phyloP scores from a whole-genome alignment of 345 rosid genomes.

The Jatropha curcas region DNA sequence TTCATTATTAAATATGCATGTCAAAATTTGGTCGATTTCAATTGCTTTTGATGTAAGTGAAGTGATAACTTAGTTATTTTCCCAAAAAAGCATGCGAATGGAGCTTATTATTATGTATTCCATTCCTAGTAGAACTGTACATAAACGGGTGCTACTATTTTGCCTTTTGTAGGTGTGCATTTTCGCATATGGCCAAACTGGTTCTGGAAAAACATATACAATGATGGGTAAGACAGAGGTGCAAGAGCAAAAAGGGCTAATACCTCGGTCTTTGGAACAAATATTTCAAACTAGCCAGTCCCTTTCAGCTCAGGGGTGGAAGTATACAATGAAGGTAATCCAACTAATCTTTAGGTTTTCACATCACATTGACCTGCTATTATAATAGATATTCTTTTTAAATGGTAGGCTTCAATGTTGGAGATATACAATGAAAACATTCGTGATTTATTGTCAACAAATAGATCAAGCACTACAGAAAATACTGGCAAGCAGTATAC shows the following conservation, averaged over 20 bases:
- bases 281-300: constrained; percentile 76
- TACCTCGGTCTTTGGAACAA: constrained; percentile 90
- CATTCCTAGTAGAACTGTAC: not conserved
- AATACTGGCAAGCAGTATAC: constrained; percentile 72
- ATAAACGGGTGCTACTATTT: not conserved
- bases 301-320: constrained; percentile 87
- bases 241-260: constrained; percentile 72
- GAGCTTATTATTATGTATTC: not conserved
- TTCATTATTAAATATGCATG: not conserved
- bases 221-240: constrained; percentile 96
- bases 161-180: constrained; percentile 72
- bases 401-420: constrained; percentile 80
- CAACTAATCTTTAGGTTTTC: not conserved
- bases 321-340: constrained; percentile 84
- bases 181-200: constrained; percentile 98
- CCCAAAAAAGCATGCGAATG: not conserved
- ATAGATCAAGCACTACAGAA: constrained; percentile 44
- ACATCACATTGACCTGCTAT: not conserved
- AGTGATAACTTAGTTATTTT: not conserved
- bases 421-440: constrained; percentile 94
- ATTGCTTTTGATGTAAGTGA: not conserved
- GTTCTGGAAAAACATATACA: constrained; percentile 96
- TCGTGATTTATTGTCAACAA: constrained; percentile 69
- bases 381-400: not conserved
- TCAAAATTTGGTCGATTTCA: not conserved